Percentiles rank a stretch among this genome's conserved stretches.
Conservation (phyloP, 768 basidiomycete genomes). For the Phylloporus sp. region DNA sequence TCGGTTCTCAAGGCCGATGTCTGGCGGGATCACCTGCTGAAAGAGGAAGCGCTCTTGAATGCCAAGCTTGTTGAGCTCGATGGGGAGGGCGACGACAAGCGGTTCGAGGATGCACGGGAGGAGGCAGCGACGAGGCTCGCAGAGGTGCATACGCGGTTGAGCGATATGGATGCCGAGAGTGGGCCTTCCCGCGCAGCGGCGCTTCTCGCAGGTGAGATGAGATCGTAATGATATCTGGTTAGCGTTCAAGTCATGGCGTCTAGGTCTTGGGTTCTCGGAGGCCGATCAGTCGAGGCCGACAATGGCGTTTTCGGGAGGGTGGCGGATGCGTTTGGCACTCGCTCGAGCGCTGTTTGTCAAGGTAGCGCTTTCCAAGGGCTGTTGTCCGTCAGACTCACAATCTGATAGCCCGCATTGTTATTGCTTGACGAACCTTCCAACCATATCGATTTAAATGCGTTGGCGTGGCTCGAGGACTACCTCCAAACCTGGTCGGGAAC, state of each 20-base stretch:
- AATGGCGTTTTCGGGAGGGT: slow-evolving; percentile 91
- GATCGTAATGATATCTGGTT: neutral
- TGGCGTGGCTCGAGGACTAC: slow-evolving; percentile 98
- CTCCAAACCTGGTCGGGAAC: slow-evolving; percentile 94
- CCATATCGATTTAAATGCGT: slow-evolving; percentile 93
- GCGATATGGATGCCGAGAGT: slow-evolving; percentile 99
- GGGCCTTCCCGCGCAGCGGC: slow-evolving; percentile 93
- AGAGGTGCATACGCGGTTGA: slow-evolving; percentile 84
- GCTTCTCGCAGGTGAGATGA: slow-evolving; percentile 68
- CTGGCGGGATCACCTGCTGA: slow-evolving; percentile 90
- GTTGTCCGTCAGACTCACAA: slow-evolving; percentile 3
- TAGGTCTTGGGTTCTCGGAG: slow-evolving; percentile 90
- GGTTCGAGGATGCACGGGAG: slow-evolving; percentile 81
- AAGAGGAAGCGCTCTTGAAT: slow-evolving; percentile 78
- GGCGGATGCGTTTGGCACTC: slow-evolving; percentile 95
- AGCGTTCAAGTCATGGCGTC: neutral
- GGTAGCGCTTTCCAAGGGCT: slow-evolving; percentile 33
- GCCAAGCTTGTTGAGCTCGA: slow-evolving; percentile 66
- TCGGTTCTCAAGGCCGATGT: slow-evolving; percentile 99
- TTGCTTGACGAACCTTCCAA: slow-evolving; percentile 95
- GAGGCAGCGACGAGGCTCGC: slow-evolving; percentile 77
- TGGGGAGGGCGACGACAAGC: slow-evolving; percentile 68
- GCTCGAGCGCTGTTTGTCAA: slow-evolving; percentile 97
- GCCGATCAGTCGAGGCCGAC: slow-evolving; percentile 81
- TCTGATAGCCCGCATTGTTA: slow-evolving; percentile 61